These are phyloP conservation scores for Neurospora tetraspora DNA, from an alignment of 495 filamentous ascomycete species.

Conservation along the genomic window DNA sequence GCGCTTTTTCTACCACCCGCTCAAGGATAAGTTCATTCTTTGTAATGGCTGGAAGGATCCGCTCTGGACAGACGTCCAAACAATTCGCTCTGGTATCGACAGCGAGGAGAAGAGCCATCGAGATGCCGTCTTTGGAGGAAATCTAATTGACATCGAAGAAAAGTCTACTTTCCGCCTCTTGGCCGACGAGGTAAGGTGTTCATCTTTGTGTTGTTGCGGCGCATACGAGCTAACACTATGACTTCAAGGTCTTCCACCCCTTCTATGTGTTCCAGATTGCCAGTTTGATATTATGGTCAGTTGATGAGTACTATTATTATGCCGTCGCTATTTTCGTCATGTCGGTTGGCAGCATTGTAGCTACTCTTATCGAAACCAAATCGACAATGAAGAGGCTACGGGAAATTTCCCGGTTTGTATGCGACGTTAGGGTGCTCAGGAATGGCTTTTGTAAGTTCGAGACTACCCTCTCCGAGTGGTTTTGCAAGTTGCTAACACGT, in stretches of 20 bases:
- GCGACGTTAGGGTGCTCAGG: constrained; percentile 83
- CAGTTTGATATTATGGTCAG: constrained; percentile 86
- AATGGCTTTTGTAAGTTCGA: constrained; percentile 81
- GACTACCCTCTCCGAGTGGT: background rate
- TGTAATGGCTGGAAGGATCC: constrained; percentile 91
- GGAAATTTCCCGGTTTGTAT: constrained; percentile 90
- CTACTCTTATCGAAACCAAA: constrained; percentile 82
- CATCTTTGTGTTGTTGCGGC: background rate
- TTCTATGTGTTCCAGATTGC: constrained; percentile 98
- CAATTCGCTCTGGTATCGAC: constrained; percentile 75
- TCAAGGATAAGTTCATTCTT: constrained; percentile 78
- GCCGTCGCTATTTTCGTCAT: constrained; percentile 93
- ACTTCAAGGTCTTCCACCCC: constrained; percentile 72
- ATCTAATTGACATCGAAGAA: constrained; percentile 82
- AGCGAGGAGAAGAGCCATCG: constrained; percentile 79
- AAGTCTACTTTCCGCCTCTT: constrained; percentile 76
- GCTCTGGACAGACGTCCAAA: constrained; percentile 66
- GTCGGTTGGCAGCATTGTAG: constrained; percentile 80
- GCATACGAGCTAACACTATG: constrained; percentile 3
- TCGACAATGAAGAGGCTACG: constrained; percentile 86
- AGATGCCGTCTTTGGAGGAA: constrained; percentile 77
- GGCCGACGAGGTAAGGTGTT: constrained; percentile 64
- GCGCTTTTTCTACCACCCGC: constrained; percentile 80
- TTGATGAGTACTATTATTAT: constrained; percentile 97
- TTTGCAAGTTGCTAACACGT: constrained; percentile 14